These are phyloP conservation scores for Pythium utonaiense DNA, from an alignment of 352 stramenopile species.

Conservation along the genomic window DNA sequence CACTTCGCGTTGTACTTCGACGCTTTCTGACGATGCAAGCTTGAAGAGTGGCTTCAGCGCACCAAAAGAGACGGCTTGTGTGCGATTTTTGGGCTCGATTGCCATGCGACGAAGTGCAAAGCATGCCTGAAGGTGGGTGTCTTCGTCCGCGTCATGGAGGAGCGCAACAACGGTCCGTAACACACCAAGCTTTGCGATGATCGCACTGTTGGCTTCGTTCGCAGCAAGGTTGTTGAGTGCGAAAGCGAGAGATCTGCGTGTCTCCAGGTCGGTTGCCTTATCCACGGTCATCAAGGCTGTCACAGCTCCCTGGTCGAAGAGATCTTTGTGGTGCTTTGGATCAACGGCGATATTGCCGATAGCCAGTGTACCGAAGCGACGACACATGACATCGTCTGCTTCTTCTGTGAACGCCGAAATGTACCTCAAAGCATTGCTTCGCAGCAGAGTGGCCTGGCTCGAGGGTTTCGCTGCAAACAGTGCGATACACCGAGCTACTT, in stretches of 20 bases:
- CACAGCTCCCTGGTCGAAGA: slow-evolving; percentile 92
- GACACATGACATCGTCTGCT: slow-evolving; percentile 72
- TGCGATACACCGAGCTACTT: slow-evolving; percentile 90
- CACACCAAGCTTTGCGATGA: slow-evolving; percentile 86
- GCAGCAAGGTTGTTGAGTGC: slow-evolving; percentile 93
- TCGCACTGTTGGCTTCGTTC: slow-evolving; percentile 87
- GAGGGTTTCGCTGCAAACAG: slow-evolving; percentile 92
- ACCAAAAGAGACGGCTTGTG: slow-evolving; percentile 91
- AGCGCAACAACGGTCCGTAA: slow-evolving; percentile 83
- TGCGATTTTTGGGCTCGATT: slow-evolving; percentile 88
- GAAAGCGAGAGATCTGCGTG: slow-evolving; percentile 90
- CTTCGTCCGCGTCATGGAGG: slow-evolving; percentile 86
- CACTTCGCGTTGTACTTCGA: slow-evolving; percentile 93
- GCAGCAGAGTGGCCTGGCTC: slow-evolving; percentile 87
- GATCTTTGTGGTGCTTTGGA: slow-evolving; percentile 83
- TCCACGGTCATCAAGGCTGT: slow-evolving; percentile 87
- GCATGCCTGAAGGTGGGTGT: slow-evolving; percentile 91
- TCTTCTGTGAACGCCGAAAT: slow-evolving; percentile 86
- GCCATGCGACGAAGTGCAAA: slow-evolving; percentile 92
- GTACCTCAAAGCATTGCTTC: slow-evolving; percentile 82
- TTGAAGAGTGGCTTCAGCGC: slow-evolving; percentile 87
- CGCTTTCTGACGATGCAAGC: slow-evolving; percentile 78
- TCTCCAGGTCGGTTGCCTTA: slow-evolving; percentile 86
- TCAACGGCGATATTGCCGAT: slow-evolving; percentile 92
- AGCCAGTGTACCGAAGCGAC: slow-evolving; percentile 89